Conservation (phyloP, 2,329 filamentous ascomycete genomes). For the Calonectria leucothoes region DNA sequence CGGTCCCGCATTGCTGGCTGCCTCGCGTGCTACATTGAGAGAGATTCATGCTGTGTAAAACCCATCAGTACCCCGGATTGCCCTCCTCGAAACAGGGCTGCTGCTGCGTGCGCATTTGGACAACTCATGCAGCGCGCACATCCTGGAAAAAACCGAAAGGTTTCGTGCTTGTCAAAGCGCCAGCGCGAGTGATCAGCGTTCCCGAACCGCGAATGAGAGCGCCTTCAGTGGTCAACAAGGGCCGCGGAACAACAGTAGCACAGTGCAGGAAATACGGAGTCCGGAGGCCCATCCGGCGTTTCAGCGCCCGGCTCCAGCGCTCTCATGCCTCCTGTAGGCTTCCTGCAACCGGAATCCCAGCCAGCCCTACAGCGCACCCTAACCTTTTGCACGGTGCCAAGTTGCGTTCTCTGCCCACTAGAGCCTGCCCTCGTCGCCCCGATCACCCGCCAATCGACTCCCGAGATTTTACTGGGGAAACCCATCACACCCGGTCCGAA, state of each 20-base stretch:
- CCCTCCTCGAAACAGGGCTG: neutral
- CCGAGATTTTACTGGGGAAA: slow-evolving; percentile 41
- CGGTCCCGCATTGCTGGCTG: neutral
- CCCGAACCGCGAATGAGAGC: neutral
- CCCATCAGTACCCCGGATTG: neutral
- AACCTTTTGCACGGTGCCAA: slow-evolving; percentile 19
- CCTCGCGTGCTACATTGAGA: neutral
- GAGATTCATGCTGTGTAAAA: neutral
- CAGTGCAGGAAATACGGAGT: slow-evolving; percentile 11
- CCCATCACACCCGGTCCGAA: slow-evolving; percentile 19
- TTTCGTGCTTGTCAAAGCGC: slow-evolving; percentile 11
- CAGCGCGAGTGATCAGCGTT: slow-evolving; percentile 13
- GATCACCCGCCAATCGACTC: slow-evolving; percentile 39
- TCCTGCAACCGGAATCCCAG: neutral
- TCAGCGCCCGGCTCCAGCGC: neutral
- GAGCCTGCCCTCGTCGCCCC: slow-evolving; percentile 3
- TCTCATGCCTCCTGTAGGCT: neutral
- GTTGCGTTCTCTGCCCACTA: neutral
- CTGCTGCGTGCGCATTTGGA: neutral
- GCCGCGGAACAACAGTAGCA: neutral
- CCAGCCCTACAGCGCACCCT: neutral
- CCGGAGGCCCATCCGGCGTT: neutral
- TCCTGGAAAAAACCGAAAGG: neutral
- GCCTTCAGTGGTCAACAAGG: neutral
- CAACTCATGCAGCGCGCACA: slow-evolving; percentile 11